Evolutionary conservation across 371 early-diverging fungal genomes (phyloP), one percentile per base, ranked within the genome.

Genomic region (Mucor mucedo): DNA sequence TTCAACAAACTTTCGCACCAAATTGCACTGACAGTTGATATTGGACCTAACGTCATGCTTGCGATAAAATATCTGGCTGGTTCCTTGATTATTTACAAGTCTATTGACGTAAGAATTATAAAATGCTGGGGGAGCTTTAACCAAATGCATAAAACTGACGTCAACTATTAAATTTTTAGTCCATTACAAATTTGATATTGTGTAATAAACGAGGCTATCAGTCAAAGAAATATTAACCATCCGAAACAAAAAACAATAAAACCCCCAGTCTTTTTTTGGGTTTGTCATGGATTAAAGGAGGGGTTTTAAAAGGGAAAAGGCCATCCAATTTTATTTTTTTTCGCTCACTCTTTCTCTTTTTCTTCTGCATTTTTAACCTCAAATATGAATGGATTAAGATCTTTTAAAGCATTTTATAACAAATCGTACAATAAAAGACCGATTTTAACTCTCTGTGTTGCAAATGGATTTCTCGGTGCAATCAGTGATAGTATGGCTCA

Each of bases 401-500:
- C 70, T 5, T 59, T 77, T 2, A 74, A 73, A 14, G 63, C 55
- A 4, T 71, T 77, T 30, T 86, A 86, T 69, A 79, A 76, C 55
- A 66, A 69, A 52, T 78, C 73, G 6, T 87, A 84, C 54, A 72
- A 78, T 38, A 77, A 74, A 21, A 81, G 84, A 33, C 93, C 93
- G 10, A 71, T 90, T 52, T 53, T 87, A 32, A 92, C 93, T 0
- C 70, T 93, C 21, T 82, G 90, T 50, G 74, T 83, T 4, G 89
- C 91, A 33, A 93, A 92, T 71, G 89, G 87, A 4, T 62, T 80
- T 8, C 77, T 93, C 7, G 91, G 90, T 14, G 87, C 82, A 5
- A 65, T 89, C 2, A 87, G 91, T 41, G 92, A 93, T 66, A 64
- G 84, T 7, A 62, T 91, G 13, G 91, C 93, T 0, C 93, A 93